A percentile compares a stretch with the other conserved stretches of the same genome.
These are phyloP conservation scores for Pseudogymnoascus sp. DNA, from an alignment of 2,329 filamentous ascomycete species.

Conservation along the genomic window DNA sequence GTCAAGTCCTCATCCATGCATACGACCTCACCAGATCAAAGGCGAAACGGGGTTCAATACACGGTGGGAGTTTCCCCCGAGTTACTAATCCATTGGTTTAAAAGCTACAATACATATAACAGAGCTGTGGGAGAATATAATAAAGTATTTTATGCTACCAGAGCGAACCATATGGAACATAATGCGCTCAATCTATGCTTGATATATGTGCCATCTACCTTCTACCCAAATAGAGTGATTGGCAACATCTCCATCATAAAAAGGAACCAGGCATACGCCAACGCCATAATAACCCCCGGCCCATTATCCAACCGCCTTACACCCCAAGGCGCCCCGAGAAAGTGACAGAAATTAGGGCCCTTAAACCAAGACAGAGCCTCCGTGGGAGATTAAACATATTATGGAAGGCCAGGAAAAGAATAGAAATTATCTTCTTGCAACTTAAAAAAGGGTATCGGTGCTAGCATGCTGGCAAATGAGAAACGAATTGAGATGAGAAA, in stretches of 20 bases:
- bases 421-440: not conserved
- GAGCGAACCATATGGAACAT: not conserved
- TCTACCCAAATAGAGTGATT: not conserved
- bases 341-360: not conserved
- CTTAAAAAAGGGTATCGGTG: slow-evolving; percentile 1
- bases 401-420: not conserved
- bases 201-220: not conserved
- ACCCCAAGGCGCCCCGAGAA: not conserved
- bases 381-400: not conserved
- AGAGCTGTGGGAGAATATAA: not conserved
- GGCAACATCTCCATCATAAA: not conserved
- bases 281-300: not conserved
- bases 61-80: not conserved
- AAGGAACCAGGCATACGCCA: not conserved
- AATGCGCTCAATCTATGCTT: not conserved
- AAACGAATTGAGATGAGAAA: not conserved
- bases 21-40: no score
- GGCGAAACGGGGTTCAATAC: no score
- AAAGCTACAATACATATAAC: not conserved
- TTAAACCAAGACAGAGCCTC: not conserved
- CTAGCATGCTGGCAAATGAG: not conserved
- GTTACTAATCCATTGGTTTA: not conserved
- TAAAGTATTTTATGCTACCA: not conserved
- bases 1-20: not conserved
- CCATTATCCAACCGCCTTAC: not conserved